These are phyloP conservation scores for Botrytis paeoniae DNA, from an alignment of 2,329 filamentous ascomycete genomes.

Conservation along the genomic window DNA sequence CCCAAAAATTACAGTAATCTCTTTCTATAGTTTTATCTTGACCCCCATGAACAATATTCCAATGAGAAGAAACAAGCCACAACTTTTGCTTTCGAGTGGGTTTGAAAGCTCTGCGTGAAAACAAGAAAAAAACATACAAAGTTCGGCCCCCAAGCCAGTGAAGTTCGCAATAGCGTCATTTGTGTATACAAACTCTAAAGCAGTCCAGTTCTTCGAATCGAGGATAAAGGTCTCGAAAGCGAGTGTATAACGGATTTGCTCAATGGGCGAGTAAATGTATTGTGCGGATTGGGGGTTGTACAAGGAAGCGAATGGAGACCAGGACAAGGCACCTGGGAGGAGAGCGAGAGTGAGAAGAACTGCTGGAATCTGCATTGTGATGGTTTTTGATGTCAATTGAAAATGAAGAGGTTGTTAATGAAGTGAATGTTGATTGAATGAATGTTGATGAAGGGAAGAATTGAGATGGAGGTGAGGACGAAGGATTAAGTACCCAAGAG, in stretches of 20 bases:
- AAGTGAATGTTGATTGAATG: background rate
- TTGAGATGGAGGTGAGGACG: background rate
- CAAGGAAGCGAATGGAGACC: background rate
- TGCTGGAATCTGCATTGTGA: background rate
- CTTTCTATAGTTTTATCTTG: background rate
- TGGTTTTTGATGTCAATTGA: background rate
- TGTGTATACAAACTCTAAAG: background rate
- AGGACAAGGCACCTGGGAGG: slow-evolving; percentile 4
- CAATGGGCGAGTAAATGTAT: slow-evolving; percentile 7
- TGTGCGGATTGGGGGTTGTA: background rate
- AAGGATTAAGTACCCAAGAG: background rate
- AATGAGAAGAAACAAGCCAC: accelerated
- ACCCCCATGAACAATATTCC: background rate
- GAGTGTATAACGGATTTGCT: slow-evolving; percentile 18
- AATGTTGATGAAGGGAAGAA: background rate
- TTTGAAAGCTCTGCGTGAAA: background rate
- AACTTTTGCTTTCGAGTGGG: background rate
- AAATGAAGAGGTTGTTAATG: background rate
- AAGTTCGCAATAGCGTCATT: slow-evolving; percentile 14
- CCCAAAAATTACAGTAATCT: background rate
- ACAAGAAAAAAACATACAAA: slow-evolving; percentile 5
- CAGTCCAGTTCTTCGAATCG: slow-evolving; percentile 13
- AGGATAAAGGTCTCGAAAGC: slow-evolving; percentile 9
- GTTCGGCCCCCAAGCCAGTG: slow-evolving; percentile 2
- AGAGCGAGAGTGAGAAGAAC: background rate